These are phyloP conservation scores for Mytilinidion resinicola DNA, from an alignment of 495 filamentous ascomycete species.

Conservation along the genomic window DNA sequence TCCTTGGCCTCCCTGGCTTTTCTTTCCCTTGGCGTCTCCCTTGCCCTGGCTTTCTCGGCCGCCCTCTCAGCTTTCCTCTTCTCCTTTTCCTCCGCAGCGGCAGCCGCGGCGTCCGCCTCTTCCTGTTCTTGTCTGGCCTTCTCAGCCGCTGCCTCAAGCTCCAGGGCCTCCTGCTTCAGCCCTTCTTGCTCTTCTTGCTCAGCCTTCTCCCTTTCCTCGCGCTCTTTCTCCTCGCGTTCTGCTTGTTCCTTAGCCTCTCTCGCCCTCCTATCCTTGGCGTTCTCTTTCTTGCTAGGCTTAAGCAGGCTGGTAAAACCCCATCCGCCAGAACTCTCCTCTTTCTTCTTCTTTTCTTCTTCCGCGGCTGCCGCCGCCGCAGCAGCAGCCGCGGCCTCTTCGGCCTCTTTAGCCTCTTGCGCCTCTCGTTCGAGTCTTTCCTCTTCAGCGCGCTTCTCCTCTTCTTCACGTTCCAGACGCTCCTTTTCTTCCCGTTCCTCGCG, in stretches of 20 bases:
- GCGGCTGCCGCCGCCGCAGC: slow-evolving; percentile 3
- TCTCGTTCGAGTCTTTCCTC: slow-evolving; percentile 7
- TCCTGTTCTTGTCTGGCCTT: slow-evolving; percentile 9
- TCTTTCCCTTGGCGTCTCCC: slow-evolving; percentile 6
- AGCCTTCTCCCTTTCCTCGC: slow-evolving; percentile 5
- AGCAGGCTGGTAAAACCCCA: too few relatives aligned
- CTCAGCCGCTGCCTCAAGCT: slow-evolving; percentile 11
- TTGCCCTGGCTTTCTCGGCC: slow-evolving; percentile 17
- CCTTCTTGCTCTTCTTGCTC: slow-evolving; percentile 4
- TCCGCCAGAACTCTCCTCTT: not conserved
- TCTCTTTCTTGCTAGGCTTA: slow-evolving; percentile 16
- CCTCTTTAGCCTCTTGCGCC: slow-evolving; percentile 17
- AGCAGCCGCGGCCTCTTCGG: slow-evolving; percentile 23
- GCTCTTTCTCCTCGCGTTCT: slow-evolving; percentile 3
- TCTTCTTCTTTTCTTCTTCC: slow-evolving; percentile 11
- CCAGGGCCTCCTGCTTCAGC: slow-evolving; percentile 20
- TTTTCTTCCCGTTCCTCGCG: slow-evolving; percentile 11
- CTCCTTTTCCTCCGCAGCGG: not conserved
- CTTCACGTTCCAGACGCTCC: slow-evolving; percentile 12
- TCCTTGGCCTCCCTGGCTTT: slow-evolving; percentile 11
- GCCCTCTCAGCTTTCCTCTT: slow-evolving; percentile 11
- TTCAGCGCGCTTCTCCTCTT: slow-evolving; percentile 5
- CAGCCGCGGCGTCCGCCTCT: slow-evolving; percentile 5
- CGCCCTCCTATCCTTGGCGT: slow-evolving; percentile 5
- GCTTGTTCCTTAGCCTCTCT: slow-evolving; percentile 1